Conservation (phyloP, 2,329 filamentous ascomycete genomes). For the Paecilomyces sp. region DNA sequence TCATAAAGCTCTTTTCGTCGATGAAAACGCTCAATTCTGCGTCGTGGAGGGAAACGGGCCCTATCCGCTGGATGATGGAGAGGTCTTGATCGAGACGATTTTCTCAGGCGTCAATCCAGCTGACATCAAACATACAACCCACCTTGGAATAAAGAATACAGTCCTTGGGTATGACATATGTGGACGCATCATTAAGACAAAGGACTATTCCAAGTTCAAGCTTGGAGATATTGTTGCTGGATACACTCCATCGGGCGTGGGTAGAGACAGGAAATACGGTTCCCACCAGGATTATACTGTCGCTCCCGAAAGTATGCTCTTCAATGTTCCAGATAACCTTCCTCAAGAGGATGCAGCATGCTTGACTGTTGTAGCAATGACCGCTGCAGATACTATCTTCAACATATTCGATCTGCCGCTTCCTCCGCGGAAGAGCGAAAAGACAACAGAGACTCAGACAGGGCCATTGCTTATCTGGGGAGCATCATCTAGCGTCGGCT, state of each 20-base stretch:
- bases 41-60: not conserved
- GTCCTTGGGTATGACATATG: constrained; percentile 5
- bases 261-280: not conserved
- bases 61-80: not conserved
- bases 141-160: not conserved
- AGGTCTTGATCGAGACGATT: not conserved
- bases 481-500: not conserved
- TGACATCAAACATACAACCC: constrained; percentile 2
- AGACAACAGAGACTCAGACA: not conserved
- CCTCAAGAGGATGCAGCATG: not conserved
- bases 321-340: not conserved
- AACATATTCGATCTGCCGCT: not conserved
- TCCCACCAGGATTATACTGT: constrained; percentile 1
- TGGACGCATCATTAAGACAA: not conserved
- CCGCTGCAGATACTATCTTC: not conserved
- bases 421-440: not conserved
- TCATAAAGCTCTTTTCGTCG: not conserved
- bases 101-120: constrained; percentile 3
- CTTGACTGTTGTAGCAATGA: not conserved
- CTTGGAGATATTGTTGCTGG: not conserved
- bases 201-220: not conserved
- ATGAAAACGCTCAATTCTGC: not conserved
- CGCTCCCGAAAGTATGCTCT: constrained; percentile 1
- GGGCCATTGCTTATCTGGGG: not conserved
- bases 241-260: not conserved